Base-by-base conservation (phyloP, 306 rosid genomes). In the Vigna hirtella region DNA sequence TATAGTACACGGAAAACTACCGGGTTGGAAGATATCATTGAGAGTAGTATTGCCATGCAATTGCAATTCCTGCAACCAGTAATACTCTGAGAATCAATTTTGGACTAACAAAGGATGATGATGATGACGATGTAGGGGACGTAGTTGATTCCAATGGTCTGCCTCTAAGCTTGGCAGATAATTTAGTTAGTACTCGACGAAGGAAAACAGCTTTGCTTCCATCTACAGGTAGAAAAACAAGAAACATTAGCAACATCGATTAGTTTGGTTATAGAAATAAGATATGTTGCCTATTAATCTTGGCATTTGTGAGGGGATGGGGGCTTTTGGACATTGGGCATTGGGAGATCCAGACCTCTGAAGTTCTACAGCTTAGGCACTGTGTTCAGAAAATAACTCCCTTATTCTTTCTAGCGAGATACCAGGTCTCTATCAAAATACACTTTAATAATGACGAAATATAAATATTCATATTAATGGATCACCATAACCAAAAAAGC, bases 11-110 rank as follows among this genome's bases (percentile, higher is more conserved):
- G 66, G 24, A 73, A 71, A 70, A 77, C 73, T 74, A 84, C 30
- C 80, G 72, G 74, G 57, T 70, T 70, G 42, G 62, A 65, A 40
- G 77, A 66, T 72, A 68, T 84, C 83, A 94, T 76, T 82, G 77
- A 28, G 81, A 83, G 74, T 83, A 90, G 75, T 84, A 88, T 66
- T 94, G 93, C 96, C 96, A 90, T 51, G 83, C 74, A 75, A 88
- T 79, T 53, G 97, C 97, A 81, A 90, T 45, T 43, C 91, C 97
- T 69, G 93, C 92, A 71, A 89, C 89, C 17, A 87, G 14, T 58
- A 84, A 51, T 48, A 92, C 90, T 81, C 77, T 84, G 51, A 90
- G 56, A 57, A 86, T 16, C 68, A 89, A 78, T 82, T 83, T 94
- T 78, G 89, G 74, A 73, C 75, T 85, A 57, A 85, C 51, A 79